These are phyloP conservation scores for Quercus lobata DNA, from an alignment of 331 rosid species.

Conservation along the genomic window DNA sequence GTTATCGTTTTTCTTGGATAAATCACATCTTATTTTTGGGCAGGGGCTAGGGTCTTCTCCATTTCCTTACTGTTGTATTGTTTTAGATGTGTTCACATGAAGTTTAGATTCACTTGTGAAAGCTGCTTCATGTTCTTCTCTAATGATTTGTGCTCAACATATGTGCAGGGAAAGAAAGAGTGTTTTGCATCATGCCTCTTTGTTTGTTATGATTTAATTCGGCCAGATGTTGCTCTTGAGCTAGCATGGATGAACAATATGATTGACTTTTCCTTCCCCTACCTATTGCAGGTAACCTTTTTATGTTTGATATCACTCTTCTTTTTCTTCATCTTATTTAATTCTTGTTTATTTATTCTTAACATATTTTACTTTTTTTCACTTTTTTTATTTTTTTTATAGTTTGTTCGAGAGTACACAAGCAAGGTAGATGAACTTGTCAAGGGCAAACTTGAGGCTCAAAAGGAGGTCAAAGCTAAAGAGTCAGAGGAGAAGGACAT, in stretches of 20 bases:
- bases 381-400: not conserved
- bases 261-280: constrained; percentile 94
- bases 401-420: constrained; percentile 71
- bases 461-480: constrained; percentile 55
- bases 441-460: constrained; percentile 64
- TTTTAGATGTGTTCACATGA: not conserved
- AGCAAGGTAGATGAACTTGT: constrained; percentile 73
- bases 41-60: not conserved
- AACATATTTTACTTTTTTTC: not conserved
- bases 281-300: constrained; percentile 70
- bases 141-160: constrained; percentile 4
- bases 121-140: not conserved
- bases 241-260: constrained; percentile 97
- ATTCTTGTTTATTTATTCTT: not conserved
- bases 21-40: not conserved
- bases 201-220: constrained; percentile 91
- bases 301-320: not conserved
- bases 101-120: not conserved
- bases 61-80: not conserved
- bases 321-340: not conserved
- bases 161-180: constrained; percentile 95
- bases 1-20: not conserved
- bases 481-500: constrained; percentile 63
- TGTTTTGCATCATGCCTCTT: constrained; percentile 99
- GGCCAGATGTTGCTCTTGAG: constrained; percentile 82